Evolutionary conservation across 306 rosid genomes (phyloP), one percentile per base, ranked within the genome.

Genomic region (Pterocarpus macrocarpus): DNA sequence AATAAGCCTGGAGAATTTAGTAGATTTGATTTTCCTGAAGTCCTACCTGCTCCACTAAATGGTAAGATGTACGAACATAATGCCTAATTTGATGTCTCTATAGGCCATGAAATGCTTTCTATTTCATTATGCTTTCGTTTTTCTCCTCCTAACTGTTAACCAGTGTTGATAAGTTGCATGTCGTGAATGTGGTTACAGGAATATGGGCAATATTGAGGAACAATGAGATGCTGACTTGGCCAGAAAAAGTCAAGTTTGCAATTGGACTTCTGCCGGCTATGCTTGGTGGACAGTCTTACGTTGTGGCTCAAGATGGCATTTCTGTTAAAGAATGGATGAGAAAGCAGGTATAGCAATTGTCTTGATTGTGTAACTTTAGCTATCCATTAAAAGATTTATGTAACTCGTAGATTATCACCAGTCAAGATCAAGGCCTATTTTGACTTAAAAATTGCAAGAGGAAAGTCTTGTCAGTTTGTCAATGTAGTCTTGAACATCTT

Each of bases 151-250:
- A 71, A 57, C 50, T 75, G 11, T 49, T 53, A 30, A 41, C 28
- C 65, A 0, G 41, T 82, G 28, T 15, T 86, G 57, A 71, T 63
- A 16, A 64, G 53, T 36, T 74, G 57, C 75, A 77, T 80, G 50
- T 39, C 45, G 28, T 73, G 66, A 71, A 76, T 80, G 39, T 83
- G 74, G 70, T 50, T 65, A 75, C 87, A 95, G 99, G 99, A 80
- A 90, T 95, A 76, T 95, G 92, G 97, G 99, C 99, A 66, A 95
- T 95, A 80, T 86, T 95, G 80, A 93, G 82, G 93, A 95, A 95
- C 87, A 95, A 88, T 61, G 99, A 95, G 86, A 95, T 95, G 99
- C 87, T 95, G 86, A 90, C 98, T 73, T 95, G 99, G 99, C 90
- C 98, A 59, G 99, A 95, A 86, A 95, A 95, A 87, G 82, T 95